Percentiles rank a stretch among this genome's conserved stretches.
Evolutionary conservation across 1,284 basidiomycete species (phyloP).

Genomic region (Kalmanozyma brasiliensis): DNA sequence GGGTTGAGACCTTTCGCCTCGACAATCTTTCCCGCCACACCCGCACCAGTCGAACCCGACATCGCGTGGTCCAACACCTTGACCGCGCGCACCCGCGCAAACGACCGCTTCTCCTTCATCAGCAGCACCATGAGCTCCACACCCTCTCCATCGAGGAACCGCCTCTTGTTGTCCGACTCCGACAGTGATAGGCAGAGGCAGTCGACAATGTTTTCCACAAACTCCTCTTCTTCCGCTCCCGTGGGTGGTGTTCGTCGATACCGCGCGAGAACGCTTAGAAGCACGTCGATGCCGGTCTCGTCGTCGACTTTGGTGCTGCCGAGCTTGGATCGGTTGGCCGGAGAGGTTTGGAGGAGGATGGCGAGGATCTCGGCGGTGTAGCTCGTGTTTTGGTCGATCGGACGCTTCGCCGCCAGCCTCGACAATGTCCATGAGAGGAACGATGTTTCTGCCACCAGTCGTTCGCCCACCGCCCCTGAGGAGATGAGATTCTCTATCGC

Average conservation of each 20-base stretch:
- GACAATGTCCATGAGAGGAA: conserved; percentile 83
- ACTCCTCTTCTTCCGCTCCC: conserved; percentile 90
- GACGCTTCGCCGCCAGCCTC: conserved; percentile 69
- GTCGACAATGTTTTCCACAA: conserved; percentile 96
- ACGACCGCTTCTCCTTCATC: conserved; percentile 83
- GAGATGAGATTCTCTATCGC: conserved; percentile 92
- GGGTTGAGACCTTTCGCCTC: conserved; percentile 87
- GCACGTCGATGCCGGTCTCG: conserved; percentile 80
- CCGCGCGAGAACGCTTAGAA: conserved; percentile 77
- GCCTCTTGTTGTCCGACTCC: conserved; percentile 46
- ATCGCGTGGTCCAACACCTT: conserved; percentile 91
- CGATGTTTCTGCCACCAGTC: conserved; percentile 78
- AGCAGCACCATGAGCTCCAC: conserved; percentile 95
- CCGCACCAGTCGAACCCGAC: conserved; percentile 77
- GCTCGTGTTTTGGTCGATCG: conserved; percentile 66
- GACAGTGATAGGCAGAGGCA: conserved; percentile 79
- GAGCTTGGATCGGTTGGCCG: conserved; percentile 16
- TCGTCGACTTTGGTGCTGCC: conserved; percentile 53
- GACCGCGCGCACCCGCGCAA: conserved; percentile 70
- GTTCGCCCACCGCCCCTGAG: conserved; percentile 78
- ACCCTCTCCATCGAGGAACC: conserved; percentile 81
- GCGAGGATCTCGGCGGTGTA: conserved; percentile 76
- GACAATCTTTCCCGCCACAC: conserved; percentile 71
- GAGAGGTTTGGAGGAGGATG: conserved; percentile 78
- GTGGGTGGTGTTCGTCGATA: conserved; percentile 83